Evolutionary conservation across 495 filamentous ascomycete species (phyloP).

Genomic region (Penicillium lagena): DNA sequence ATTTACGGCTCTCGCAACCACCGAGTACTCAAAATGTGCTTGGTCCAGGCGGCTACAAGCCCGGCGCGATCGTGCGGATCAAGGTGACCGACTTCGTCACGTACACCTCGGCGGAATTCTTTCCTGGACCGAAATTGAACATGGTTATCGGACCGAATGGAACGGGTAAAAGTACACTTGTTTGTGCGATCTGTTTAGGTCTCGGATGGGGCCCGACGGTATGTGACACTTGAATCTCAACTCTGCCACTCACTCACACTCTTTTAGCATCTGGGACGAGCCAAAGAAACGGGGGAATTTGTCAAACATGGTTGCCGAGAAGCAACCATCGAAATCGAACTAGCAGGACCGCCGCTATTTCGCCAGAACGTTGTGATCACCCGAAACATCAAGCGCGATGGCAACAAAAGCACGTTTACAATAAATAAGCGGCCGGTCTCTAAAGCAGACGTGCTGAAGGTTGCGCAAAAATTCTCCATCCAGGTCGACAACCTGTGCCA

Average conservation of each 20-base stretch:
- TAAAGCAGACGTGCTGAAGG: slow-evolving; percentile 52
- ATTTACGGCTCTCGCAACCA: background rate
- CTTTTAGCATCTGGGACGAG: slow-evolving; percentile 69
- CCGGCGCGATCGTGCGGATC: slow-evolving; percentile 86
- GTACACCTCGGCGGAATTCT: slow-evolving; percentile 83
- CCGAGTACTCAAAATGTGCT: slow-evolving; percentile 4
- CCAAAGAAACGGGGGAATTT: slow-evolving; percentile 79
- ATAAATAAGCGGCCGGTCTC: slow-evolving; percentile 56
- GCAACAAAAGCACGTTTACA: slow-evolving; percentile 69
- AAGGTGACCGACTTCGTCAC: slow-evolving; percentile 91
- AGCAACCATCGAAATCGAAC: slow-evolving; percentile 83
- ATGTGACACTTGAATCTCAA: slow-evolving; percentile 11
- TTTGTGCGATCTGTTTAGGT: slow-evolving; percentile 94
- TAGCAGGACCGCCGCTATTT: slow-evolving; percentile 49
- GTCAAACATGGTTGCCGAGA: slow-evolving; percentile 82
- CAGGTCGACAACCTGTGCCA: slow-evolving; percentile 98
- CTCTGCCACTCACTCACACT: background rate
- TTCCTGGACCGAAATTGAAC: slow-evolving; percentile 85
- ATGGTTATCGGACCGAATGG: slow-evolving; percentile 99
- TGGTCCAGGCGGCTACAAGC: slow-evolving; percentile 44
- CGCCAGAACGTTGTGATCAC: slow-evolving; percentile 62
- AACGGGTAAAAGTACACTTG: slow-evolving; percentile 94
- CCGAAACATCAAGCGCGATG: slow-evolving; percentile 70
- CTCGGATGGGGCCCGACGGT: slow-evolving; percentile 73
- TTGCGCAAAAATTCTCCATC: slow-evolving; percentile 67